Conservation (phyloP, 768 basidiomycete genomes). For the Lactarius trivialis region DNA sequence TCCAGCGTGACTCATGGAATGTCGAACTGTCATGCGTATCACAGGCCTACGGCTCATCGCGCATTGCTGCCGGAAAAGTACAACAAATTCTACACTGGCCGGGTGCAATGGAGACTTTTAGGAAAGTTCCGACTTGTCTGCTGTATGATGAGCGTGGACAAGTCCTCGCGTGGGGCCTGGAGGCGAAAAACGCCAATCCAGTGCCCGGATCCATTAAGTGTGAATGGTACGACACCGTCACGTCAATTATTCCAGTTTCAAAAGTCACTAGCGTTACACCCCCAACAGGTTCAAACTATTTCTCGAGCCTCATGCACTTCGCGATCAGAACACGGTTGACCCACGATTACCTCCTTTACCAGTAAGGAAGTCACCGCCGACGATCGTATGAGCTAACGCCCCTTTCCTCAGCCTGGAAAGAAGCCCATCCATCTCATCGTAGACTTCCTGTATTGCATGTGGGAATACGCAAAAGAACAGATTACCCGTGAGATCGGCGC, state of each 20-base stretch:
- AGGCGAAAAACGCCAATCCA: constrained; percentile 72
- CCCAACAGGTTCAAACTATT: constrained; percentile 71
- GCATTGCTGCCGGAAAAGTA: constrained; percentile 69
- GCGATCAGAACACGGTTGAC: constrained; percentile 64
- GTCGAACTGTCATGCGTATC: not conserved
- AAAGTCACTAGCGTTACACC: not conserved
- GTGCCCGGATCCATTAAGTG: constrained; percentile 56
- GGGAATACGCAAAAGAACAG: constrained; percentile 82
- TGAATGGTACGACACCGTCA: constrained; percentile 39
- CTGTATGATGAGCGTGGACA: constrained; percentile 69
- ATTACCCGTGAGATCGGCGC: constrained; percentile 84
- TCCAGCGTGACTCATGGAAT: not conserved
- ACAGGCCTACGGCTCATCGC: constrained; percentile 81
- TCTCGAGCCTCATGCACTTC: constrained; percentile 73
- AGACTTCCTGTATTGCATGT: constrained; percentile 76
- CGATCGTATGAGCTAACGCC: constrained; percentile 8
- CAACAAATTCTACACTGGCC: constrained; percentile 88
- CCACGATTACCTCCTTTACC: constrained; percentile 74
- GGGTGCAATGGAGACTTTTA: constrained; percentile 77
- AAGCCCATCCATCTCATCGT: constrained; percentile 70
- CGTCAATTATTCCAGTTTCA: not conserved
- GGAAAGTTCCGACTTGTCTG: constrained; percentile 79
- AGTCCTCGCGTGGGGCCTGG: constrained; percentile 79
- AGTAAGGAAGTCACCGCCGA: constrained; percentile 38
- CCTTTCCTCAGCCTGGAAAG: constrained; percentile 55